Evolutionary conservation across 2,329 filamentous ascomycete genomes (phyloP), one percentile per base, ranked within the genome.

Genomic region (Zalaria obscura): DNA sequence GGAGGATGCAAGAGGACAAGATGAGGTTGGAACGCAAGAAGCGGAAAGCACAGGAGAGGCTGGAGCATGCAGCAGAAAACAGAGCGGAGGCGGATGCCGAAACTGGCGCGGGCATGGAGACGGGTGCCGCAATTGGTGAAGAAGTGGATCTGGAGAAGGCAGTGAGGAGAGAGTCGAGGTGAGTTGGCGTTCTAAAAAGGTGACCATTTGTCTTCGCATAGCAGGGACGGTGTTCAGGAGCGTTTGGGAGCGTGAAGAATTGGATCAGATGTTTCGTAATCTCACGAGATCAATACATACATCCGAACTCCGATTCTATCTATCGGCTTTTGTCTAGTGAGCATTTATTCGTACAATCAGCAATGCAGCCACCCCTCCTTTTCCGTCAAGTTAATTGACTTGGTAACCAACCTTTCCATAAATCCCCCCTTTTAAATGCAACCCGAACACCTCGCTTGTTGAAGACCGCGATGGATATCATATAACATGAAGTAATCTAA

Each of bases 1-100:
- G 63, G 25, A 48, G 51, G 18, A 69, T 70, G 59, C 51, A 53
- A 36, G 56, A 69, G 47, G 69, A 73, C 41, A 66, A 68, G 50
- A 60, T 57, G 49, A 62, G 61, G 41, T 45, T 66, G 40, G 68
- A 70, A 33, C 62, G 60, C 10, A 69, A 65, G 48, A 57, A 58
- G 44, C 48, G 45, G 36, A 55, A 40, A 41, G 55, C 54, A n/a
- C 50, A 53, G 35, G 56, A 57, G 28, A 59, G 50, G 46, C 35
- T 44, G 40, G 45, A 50, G 36, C 45, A 38, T 41, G 50, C 47
- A 36, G 32, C 44, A 26, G 35, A 42, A 6, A 43, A 41, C 10
- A 38, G 47, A 10, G 39, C 42, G 6, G 45, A 56, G 38, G 54
- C 53, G 5, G 52, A 52, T 25, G 52, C 51, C 25, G 55, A 52